phyloP scores from a whole-genome alignment of 75 land plant species.

The Selaginella tamariscina region DNA sequence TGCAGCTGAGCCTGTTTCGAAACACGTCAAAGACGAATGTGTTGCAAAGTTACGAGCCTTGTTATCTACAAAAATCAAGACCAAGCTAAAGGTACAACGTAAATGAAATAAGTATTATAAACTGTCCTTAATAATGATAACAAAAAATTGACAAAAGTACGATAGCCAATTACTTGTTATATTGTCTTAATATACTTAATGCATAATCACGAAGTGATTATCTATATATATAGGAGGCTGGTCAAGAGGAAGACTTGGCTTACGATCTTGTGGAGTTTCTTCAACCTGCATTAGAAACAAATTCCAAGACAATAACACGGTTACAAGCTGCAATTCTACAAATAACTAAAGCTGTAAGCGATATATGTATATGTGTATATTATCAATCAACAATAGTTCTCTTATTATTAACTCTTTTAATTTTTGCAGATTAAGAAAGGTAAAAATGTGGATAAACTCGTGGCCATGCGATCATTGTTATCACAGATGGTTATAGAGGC shows the following conservation, averaged over 20 bases:
- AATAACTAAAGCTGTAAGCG: not conserved
- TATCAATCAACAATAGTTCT: too few species aligned
- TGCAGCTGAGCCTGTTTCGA: not conserved
- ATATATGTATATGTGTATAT: too few species aligned
- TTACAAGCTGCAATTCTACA: not conserved
- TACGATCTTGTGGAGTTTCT: not conserved
- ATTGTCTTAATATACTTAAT: too few species aligned
- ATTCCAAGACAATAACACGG: not conserved
- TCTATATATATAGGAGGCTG: too few species aligned
- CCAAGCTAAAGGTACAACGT: not conserved
- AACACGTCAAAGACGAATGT: not conserved
- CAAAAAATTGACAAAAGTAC: too few species aligned
- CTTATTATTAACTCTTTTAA: not conserved
- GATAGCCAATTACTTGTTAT: too few species aligned
- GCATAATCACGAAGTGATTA: too few species aligned
- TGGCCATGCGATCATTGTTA: conserved; percentile 65
- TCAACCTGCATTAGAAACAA: not conserved
- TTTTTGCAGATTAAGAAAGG: not conserved
- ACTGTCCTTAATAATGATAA: too few species aligned
- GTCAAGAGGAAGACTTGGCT: not conserved
- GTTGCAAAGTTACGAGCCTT: not conserved
- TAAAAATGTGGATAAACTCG: conserved; percentile 16
- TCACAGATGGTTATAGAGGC: conserved; percentile 66
- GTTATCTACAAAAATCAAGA: not conserved
- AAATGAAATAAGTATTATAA: too few species aligned